A percentile compares a stretch with the other conserved stretches of the same genome.
phyloP scores from a whole-genome alignment of 1,284 basidiomycete species.

The Athelia psychrophila region DNA sequence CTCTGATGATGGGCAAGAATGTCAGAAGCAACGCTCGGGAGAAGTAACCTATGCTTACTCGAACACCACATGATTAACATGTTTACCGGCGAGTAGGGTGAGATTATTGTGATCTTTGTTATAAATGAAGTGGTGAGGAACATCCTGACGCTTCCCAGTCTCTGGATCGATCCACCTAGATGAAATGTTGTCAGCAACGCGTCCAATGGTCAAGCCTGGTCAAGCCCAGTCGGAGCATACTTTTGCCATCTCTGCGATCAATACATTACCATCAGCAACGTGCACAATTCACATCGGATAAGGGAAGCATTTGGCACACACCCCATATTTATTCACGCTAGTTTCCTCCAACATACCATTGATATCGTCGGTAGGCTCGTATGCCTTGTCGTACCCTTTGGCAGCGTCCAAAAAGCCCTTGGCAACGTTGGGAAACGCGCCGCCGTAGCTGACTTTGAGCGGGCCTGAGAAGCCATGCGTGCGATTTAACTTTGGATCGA shows the following conservation, averaged over 20 bases:
- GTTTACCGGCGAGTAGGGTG: constrained; percentile 33
- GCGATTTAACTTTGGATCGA: constrained; percentile 4
- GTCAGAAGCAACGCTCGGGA: background rate
- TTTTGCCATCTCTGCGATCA: constrained; percentile 35
- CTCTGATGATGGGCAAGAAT: constrained; percentile 27
- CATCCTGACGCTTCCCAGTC: constrained; percentile 56
- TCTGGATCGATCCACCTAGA: constrained; percentile 45
- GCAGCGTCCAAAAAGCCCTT: constrained; percentile 46
- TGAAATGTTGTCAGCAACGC: too few species aligned
- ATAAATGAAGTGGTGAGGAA: constrained; percentile 57
- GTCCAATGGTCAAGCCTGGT: too few species aligned
- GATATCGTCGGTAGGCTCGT: constrained; percentile 35
- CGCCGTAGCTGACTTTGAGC: constrained; percentile 44
- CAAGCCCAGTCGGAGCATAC: constrained; percentile 15
- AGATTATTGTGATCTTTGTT: constrained; percentile 44
- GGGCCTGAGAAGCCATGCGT: constrained; percentile 55
- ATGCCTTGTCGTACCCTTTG: constrained; percentile 40
- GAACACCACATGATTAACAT: constrained; percentile 46
- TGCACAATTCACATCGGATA: background rate
- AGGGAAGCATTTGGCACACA: constrained; percentile 22
- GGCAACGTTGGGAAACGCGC: constrained; percentile 32
- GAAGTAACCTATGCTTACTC: constrained; percentile 33
- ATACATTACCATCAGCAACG: background rate
- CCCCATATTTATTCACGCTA: constrained; percentile 40
- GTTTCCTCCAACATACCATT: constrained; percentile 34